Evolutionary conservation across 108 stramenopile genomes (phyloP), one percentile per base, ranked within the genome.

Genomic region (Cyclostephanos tholiformis): DNA sequence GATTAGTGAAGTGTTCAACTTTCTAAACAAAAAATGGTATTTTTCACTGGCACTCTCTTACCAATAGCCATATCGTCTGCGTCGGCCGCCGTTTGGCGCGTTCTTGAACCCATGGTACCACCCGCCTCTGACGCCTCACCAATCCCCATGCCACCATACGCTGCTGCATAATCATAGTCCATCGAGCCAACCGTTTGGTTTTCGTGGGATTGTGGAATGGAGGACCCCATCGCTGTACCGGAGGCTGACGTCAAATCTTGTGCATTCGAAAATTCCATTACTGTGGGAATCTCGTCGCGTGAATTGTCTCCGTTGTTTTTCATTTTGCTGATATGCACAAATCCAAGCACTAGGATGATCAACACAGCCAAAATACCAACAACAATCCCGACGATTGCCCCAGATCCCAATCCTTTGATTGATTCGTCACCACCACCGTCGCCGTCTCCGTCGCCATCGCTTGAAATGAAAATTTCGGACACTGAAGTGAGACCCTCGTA

Each of bases 81-180:
- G 20, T 78, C 85, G 29, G 80, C 69, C 11, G 80, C 63, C 0
- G 86, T 77, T 48, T 75, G 74, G 25, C 82, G 81, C 12, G 86
- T 87, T 14, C 85, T 79, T 12, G 86, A 86, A 26, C 91, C 93
- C 74, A 91, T 71, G 4, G 93, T 94, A 2, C 93, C 93, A 39
- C 91, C 93, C 0, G 90, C 93, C 23, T 83, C 83, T 9, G 90
- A 91, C 17, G 86, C 84, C 19, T 87, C 87, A 43, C 79, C 77
- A 38, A 87, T 86, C 2, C 89, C 87, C 6, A 78, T 85, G 16
- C 90, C 89, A 19, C 90, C 93, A 57, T 89, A 94, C 6, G 90
- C 90, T 68, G 90, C 89, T 50, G 93, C 89, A 70, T 94, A 94
- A 69, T 94, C 93, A 65, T 94, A 94, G 48, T 94, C 93, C 19